These are phyloP conservation scores for Saturnispora bothae DNA, from an alignment of 805 yeast species.

Conservation along the genomic window DNA sequence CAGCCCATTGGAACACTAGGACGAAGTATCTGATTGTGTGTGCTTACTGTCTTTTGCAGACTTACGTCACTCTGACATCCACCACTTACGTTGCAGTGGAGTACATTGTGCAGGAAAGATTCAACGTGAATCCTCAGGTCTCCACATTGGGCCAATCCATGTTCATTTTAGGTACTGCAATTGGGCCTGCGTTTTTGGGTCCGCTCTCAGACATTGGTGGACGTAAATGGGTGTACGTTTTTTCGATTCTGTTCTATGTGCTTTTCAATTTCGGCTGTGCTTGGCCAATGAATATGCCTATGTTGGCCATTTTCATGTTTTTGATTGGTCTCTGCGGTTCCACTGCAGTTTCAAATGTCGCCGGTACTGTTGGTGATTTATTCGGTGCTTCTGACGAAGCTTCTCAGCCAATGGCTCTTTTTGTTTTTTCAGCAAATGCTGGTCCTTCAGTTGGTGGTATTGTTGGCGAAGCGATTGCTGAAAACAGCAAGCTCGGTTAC, in stretches of 20 bases:
- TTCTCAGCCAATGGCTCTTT: conserved; percentile 28
- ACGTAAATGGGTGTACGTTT: conserved; percentile 29
- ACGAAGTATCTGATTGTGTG: conserved; percentile 19
- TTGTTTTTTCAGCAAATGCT: conserved; percentile 27
- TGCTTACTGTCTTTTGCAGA: conserved; percentile 23
- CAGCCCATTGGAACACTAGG: conserved; percentile 23
- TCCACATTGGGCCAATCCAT: conserved; percentile 28
- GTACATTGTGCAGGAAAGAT: conserved; percentile 21
- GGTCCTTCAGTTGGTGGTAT: conserved; percentile 30
- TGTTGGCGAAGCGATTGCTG: conserved; percentile 28
- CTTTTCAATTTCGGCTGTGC: conserved; percentile 28
- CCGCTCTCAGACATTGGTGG: conserved; percentile 29
- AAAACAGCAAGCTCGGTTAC: conserved; percentile 22
- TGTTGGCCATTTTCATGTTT: conserved; percentile 26
- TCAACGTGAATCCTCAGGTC: conserved; percentile 22
- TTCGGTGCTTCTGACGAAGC: conserved; percentile 28
- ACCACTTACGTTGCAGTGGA: conserved; percentile 27
- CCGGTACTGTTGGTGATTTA: conserved; percentile 29
- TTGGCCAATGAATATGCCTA: conserved; percentile 25
- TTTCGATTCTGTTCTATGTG: conserved; percentile 21
- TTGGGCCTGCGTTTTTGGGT: conserved; percentile 29
- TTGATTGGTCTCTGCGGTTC: conserved; percentile 26
- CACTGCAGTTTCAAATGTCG: conserved; percentile 26
- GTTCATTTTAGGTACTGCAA: conserved; percentile 28
- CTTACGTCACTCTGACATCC: conserved; percentile 25